Conservation (phyloP, 305 asterid genomes). For the Fraxinus greggii region DNA sequence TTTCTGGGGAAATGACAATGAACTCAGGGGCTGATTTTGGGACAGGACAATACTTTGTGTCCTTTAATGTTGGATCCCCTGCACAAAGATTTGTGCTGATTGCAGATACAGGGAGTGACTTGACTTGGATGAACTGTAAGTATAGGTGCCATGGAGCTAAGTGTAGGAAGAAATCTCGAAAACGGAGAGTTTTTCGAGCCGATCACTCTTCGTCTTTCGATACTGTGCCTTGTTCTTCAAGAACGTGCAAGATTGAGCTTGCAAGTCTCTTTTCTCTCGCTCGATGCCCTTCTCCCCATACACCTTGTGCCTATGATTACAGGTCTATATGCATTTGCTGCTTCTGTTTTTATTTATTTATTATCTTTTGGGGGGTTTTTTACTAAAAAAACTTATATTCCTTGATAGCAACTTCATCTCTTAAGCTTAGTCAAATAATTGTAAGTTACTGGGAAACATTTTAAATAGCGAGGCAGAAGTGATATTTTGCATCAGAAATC, state of each 20-base stretch:
- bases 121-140: constrained; percentile 54
- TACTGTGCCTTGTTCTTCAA: constrained; percentile 51
- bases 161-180: constrained; percentile 16
- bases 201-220: constrained; percentile 44
- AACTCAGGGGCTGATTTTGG: constrained; percentile 55
- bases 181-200: constrained; percentile 35
- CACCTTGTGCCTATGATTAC: constrained; percentile 59
- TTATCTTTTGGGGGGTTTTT: too few species aligned
- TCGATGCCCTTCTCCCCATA: constrained; percentile 40
- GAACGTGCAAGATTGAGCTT: constrained; percentile 38
- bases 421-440: too few species aligned
- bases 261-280: constrained; percentile 45
- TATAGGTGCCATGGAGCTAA: constrained; percentile 32
- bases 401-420: too few species aligned
- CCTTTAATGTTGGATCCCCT: constrained; percentile 44
- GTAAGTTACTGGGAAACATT: too few species aligned
- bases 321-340: constrained; percentile 29
- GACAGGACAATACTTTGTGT: constrained; percentile 49
- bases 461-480: too few species aligned
- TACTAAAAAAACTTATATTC: too few species aligned
- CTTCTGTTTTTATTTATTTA: not conserved
- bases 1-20: constrained; percentile 32
- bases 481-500: not conserved
- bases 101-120: constrained; percentile 63
- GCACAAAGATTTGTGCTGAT: constrained; percentile 39